A percentile compares a stretch with the other conserved stretches of the same genome.
These are phyloP conservation scores for Pleurotus platypus DNA, from an alignment of 768 basidiomycete species.

Conservation along the genomic window DNA sequence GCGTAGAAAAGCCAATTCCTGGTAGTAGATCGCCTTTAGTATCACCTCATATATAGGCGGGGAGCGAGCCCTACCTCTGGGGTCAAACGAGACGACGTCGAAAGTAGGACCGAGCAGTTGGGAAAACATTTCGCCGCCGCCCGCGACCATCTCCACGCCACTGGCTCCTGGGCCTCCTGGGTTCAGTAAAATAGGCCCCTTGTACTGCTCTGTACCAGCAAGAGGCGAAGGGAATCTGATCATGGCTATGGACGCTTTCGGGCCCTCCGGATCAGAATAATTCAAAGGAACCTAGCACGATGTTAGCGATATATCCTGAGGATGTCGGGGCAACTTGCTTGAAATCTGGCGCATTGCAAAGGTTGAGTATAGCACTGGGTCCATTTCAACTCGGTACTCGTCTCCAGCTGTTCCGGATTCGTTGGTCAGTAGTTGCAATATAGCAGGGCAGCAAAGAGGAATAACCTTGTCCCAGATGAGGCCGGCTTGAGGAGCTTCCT, in stretches of 20 bases:
- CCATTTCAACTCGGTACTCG: slow-evolving; percentile 19
- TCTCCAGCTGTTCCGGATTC: no score
- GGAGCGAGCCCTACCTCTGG: slow-evolving; percentile 28
- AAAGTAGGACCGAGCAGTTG: slow-evolving; percentile 35
- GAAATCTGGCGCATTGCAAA: slow-evolving; percentile 27
- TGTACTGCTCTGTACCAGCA: slow-evolving; percentile 23
- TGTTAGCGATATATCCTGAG: background rate
- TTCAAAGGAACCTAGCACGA: slow-evolving; percentile 38
- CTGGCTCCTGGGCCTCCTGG: slow-evolving; percentile 46
- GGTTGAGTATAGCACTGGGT: slow-evolving; percentile 17
- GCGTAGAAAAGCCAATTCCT: slow-evolving; percentile 34
- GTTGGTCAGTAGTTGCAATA: no score
- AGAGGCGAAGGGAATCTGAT: slow-evolving; percentile 33
- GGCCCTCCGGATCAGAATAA: slow-evolving; percentile 34
- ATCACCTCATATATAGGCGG: background rate
- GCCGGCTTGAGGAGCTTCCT: no score
- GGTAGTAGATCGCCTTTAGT: background rate
- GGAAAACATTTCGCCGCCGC: slow-evolving; percentile 20
- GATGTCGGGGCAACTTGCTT: slow-evolving; percentile 13
- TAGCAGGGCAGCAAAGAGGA: no score
- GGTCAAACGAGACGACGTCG: slow-evolving; percentile 45
- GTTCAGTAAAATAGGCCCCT: slow-evolving; percentile 42
- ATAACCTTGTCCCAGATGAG: no score
- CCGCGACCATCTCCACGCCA: slow-evolving; percentile 28
- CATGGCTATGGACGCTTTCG: slow-evolving; percentile 36